Base-by-base conservation (phyloP, 768 basidiomycete species). In the Rhizopogon salebrosus region DNA sequence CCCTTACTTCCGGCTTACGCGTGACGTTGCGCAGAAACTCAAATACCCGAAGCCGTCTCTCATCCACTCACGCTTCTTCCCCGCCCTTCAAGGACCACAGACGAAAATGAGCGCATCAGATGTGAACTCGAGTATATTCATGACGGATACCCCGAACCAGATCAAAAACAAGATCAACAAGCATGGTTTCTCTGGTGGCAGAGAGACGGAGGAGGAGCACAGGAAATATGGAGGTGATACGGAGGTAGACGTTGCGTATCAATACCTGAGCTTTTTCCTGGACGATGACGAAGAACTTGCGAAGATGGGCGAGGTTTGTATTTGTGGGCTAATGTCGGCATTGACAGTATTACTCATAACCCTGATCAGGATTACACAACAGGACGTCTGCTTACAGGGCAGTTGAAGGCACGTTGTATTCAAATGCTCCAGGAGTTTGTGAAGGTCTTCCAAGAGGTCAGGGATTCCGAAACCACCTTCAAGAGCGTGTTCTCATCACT, bases 81-180 rank as follows among this genome's bases (percentile, higher is more conserved):
- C 97, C 10, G 95, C 97, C 4, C 79, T 99, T 9, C 95, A 98
- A 70, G 97, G 97, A 39, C 90, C 97, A 2, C 93, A 97, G 70
- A 95, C 93, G 34, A 99, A 99, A 75, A 99, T 99, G 97, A 97
- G 94, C 68, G 97, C 97, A 4, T 94, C 91, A 46, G 88, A 95
- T 69, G 75, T 83, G 20, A 95, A 94, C 71, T 90, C 87, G 58
- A 90, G 90, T 58, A 95, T 99, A 60, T 98, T 80, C 76, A 98
- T 99, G 95, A 92, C 79, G 29, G 97, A 99, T 67, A 91, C 89
- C 54, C 76, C 84, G 3, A 83, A 83, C 52, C 91, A 95, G 70
- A 98, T 99, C 73, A 95, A 97, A 75, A 97, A 93, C 67, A 99
- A 99, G 76, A 83, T 99, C 63, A 97, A 92, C 66, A 84, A 78